Evolutionary conservation across 2,329 filamentous ascomycete species (phyloP), one percentile per base, ranked within the genome.

Genomic region (Aurifilum marmelostoma): DNA sequence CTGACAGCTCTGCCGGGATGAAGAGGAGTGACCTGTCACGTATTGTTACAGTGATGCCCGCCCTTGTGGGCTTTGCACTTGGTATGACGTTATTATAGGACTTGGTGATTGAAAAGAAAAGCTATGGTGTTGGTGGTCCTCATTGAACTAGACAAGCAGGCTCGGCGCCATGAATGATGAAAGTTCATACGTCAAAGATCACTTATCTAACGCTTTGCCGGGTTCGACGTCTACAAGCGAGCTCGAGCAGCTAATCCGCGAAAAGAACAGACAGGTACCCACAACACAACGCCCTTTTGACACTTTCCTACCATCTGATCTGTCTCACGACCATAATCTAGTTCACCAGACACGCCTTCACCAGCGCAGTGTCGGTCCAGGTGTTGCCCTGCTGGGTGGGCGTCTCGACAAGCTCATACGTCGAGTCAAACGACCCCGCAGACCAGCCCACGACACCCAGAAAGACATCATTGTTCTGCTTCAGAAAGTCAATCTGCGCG

Each of bases 391-490:
- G 74, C 71, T 73, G 72, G 29, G 69, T 74, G 3, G 76, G 76
- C 24, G 74, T 75, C 74, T 75, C 72, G 67, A 72, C 73, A 18
- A 77, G 73, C 65, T 76, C 69, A 67, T 77, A 77, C 16, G 69
- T 72, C 3, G 74, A 39, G 63, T 67, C 71, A 69, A 77, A 76
- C n/a, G 68, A 63, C 5, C 76, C 75, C 14, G 76, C 75, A 1
- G 71, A 72, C 76, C 76, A 77, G 43, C 71, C 73, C 37, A 75
- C 72, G 47, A 73, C 69, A n/a, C 76, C 76, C 21, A 77, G 67
- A 61, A 74, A 75, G 62, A 76, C 74, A 60, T 76, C 73, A 16
- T 68, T 73, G 74, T 73, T 82, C 80, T 65, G 68, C 68, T 70
- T 73, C 65, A 79, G 65, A 69, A 75, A 77, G 11, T 74, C 66